Conservation (phyloP, 1,284 basidiomycete species). For the Leccinum discolor region DNA sequence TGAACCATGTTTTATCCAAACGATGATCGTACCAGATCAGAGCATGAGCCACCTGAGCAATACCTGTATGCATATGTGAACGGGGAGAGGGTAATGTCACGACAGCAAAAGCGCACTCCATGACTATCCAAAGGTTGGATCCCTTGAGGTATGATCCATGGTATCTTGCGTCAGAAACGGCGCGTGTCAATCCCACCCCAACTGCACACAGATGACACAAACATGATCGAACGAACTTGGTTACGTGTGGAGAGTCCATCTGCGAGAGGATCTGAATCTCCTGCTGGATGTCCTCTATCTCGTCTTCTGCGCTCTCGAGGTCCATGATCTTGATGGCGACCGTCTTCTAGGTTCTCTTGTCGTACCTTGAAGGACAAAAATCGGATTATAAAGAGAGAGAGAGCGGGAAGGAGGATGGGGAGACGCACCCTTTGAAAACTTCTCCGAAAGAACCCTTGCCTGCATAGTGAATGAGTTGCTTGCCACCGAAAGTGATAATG, state of each 20-base stretch:
- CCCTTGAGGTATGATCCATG: constrained; percentile 96
- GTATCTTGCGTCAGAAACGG: constrained; percentile 59
- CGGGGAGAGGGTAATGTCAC: background rate
- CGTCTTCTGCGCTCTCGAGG: constrained; percentile 97
- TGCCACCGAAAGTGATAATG: constrained; percentile 12
- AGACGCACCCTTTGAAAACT: constrained; percentile 89
- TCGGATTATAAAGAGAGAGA: background rate
- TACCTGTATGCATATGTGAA: constrained; percentile 50
- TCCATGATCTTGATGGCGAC: constrained; percentile 99
- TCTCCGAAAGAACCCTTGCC: constrained; percentile 97
- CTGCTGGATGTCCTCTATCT: constrained; percentile 99
- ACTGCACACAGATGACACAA: constrained; percentile 19
- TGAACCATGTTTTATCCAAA: constrained; percentile 10
- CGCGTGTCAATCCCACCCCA: constrained; percentile 30
- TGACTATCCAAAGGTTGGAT: constrained; percentile 97
- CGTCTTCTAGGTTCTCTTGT: constrained; percentile 90
- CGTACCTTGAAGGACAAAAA: constrained; percentile 58
- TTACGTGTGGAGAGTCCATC: constrained; percentile 93
- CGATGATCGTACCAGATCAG: constrained; percentile 64
- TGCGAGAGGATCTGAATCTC: constrained; percentile 99
- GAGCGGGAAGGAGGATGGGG: background rate
- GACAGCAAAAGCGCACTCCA: constrained; percentile 75
- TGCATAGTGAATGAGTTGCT: constrained; percentile 32
- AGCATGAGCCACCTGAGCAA: constrained; percentile 85
- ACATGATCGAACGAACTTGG: constrained; percentile 65